Conservation (phyloP, 352 stramenopile species). For the Globisporangium uncinulatum region DNA sequence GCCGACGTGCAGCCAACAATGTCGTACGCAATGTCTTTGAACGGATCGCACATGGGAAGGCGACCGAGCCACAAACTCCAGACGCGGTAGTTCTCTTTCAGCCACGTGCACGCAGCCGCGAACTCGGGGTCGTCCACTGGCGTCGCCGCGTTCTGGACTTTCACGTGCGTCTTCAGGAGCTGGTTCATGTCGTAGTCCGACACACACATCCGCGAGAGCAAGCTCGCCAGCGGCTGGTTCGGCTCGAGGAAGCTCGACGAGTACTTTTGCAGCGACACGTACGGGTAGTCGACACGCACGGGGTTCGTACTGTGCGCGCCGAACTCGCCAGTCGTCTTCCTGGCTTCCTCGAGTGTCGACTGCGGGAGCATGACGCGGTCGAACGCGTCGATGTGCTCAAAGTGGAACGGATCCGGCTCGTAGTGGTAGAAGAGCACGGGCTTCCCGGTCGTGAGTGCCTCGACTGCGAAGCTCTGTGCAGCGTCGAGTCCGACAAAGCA, state of each 20-base stretch:
- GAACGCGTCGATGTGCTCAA: slow-evolving; percentile 22
- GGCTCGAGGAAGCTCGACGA: slow-evolving; percentile 9
- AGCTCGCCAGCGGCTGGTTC: slow-evolving; percentile 4
- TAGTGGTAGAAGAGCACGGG: slow-evolving; percentile 44
- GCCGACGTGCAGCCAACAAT: slow-evolving; percentile 1
- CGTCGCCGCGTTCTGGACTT: slow-evolving; percentile 6
- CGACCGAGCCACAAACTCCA: slow-evolving; percentile 19
- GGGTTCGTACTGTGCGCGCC: slow-evolving; percentile 32
- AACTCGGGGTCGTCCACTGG: slow-evolving; percentile 9
- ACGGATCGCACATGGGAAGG: slow-evolving; percentile 24
- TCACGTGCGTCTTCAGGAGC: slow-evolving; percentile 7
- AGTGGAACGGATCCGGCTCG: slow-evolving; percentile 40
- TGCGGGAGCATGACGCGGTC: slow-evolving; percentile 33
- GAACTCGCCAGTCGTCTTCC: slow-evolving; percentile 16
- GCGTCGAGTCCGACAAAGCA: slow-evolving; percentile 22
- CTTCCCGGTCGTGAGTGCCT: slow-evolving; percentile 6
- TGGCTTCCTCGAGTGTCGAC: slow-evolving; percentile 9
- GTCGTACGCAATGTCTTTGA: background rate
- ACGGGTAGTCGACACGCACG: slow-evolving; percentile 32
- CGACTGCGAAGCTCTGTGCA: slow-evolving; percentile 6
- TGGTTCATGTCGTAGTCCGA: slow-evolving; percentile 26
- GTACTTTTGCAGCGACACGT: slow-evolving; percentile 24
- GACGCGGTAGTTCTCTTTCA: slow-evolving; percentile 19
- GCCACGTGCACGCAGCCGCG: slow-evolving; percentile 20
- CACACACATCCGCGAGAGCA: slow-evolving; percentile 24